Evolutionary conservation across 352 stramenopile genomes (phyloP), one percentile per base, ranked within the genome.

Genomic region (Globisporangium acanthophoron): DNA sequence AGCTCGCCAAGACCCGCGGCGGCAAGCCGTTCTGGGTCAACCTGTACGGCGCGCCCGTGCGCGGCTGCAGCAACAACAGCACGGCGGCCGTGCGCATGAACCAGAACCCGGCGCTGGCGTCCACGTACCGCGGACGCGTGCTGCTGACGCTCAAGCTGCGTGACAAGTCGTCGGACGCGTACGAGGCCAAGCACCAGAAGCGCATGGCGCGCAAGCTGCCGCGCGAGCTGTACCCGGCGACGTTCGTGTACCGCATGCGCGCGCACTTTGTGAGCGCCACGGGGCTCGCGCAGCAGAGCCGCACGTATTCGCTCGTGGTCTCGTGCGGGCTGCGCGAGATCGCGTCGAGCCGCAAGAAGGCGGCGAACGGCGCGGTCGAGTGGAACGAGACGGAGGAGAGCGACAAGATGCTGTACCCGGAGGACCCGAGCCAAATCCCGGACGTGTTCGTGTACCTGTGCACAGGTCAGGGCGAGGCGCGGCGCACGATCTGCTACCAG

Each of bases 391-490:
- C 74, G 0, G 69, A 83, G 49, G 76, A 91, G 59, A 88, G 70
- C 53, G 80, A 91, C 68, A 81, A 80, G 29, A 71, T 91, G 53
- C 43, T 84, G 2, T 78, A 90, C 58, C 74, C 76, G 1, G 65
- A 69, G 0, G 73, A 87, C 18, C 52, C 67, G 37, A 39, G 35
- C 2, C 78, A 94, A 59, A 85, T 96, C 29, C 87, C 87, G 1
- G 85, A 96, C 48, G 64, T 95, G 12, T 88, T 96, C 39, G 51
- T 96, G n/a, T 92, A 90, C 54, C 61, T 96, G 59, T 83, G 77
- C 52, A 76, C 77, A 52, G 80, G 78, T 45, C 71, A 85, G 16
- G 76, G 71, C 57, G 71, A 84, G 24, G 76, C 85, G 48, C 76
- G 79, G 18, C 66, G 70, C 20, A 65, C 76, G 15, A 75, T 96